Evolutionary conservation across 2,329 filamentous ascomycete species (phyloP).

Genomic region (Geosmithia putterillii): DNA sequence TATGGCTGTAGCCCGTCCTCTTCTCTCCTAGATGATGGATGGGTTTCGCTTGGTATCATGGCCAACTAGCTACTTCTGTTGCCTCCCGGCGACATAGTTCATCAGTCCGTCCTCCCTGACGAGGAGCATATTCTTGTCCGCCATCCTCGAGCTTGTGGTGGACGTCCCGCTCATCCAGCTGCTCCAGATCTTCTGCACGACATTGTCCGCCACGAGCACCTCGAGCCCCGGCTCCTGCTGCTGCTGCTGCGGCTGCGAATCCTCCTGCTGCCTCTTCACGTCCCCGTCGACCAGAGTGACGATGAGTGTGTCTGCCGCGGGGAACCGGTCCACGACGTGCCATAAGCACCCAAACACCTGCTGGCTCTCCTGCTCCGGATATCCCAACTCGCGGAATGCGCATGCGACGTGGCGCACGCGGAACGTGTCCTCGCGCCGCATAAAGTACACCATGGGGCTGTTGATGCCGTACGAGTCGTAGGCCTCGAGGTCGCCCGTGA

Average conservation of each 20-base stretch:
- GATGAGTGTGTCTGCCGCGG: conserved; percentile 19
- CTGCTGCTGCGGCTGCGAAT: too few species aligned
- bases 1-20: too few species aligned
- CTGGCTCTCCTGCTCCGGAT: conserved; percentile 26
- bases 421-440: conserved; percentile 25
- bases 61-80: background rate
- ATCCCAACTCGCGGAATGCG: conserved; percentile 29
- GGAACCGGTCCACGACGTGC: conserved; percentile 33
- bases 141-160: conserved; percentile 24
- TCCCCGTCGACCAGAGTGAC: conserved; percentile 28
- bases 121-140: conserved; percentile 29
- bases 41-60: too few species aligned
- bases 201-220: conserved; percentile 18
- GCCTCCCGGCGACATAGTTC: conserved; percentile 9
- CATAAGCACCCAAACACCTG: conserved; percentile 34
- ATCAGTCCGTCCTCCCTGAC: conserved; percentile 28
- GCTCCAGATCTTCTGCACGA: conserved; percentile 35
- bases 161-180: conserved; percentile 30
- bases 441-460: conserved; percentile 35
- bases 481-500: conserved; percentile 34
- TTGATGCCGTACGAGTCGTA: conserved; percentile 32
- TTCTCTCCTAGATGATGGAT: too few species aligned
- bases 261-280: conserved; percentile 11
- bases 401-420: conserved; percentile 31
- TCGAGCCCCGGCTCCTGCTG: too few species aligned